A percentile compares a stretch with the other conserved stretches of the same genome.
Conservation (phyloP, 1,284 basidiomycete genomes). For the Trichosporon sp. region DNA sequence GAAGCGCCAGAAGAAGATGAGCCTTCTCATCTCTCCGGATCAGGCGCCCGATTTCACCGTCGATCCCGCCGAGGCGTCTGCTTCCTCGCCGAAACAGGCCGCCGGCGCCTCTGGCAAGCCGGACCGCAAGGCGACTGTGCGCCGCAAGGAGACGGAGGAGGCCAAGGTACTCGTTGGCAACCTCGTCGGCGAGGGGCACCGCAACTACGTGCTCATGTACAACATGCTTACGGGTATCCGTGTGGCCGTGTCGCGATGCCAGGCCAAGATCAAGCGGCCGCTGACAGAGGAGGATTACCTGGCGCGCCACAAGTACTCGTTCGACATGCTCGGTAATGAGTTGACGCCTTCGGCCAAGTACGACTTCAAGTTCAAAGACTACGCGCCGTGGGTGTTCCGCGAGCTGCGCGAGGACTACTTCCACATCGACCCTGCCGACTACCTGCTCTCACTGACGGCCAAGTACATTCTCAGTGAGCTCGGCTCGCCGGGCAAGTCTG, state of each 20-base stretch:
- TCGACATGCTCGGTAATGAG: constrained; percentile 98
- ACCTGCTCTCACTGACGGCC: constrained; percentile 88
- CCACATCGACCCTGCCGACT: constrained; percentile 93
- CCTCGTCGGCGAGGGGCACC: constrained; percentile 92
- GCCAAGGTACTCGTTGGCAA: constrained; percentile 79
- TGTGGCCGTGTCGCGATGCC: constrained; percentile 89
- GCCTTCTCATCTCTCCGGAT: constrained; percentile 27
- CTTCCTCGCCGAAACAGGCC: constrained; percentile 8
- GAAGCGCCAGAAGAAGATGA: constrained; percentile 52
- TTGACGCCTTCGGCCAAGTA: constrained; percentile 87
- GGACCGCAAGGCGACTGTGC: not conserved
- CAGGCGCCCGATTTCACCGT: constrained; percentile 44
- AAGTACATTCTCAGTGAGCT: constrained; percentile 98
- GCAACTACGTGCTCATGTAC: constrained; percentile 99
- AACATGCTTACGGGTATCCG: constrained; percentile 99
- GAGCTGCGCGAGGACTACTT: constrained; percentile 91
- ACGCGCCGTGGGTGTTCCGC: constrained; percentile 96
- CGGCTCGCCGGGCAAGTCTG: constrained; percentile 96
- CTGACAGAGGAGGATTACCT: constrained; percentile 81
- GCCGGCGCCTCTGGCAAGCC: constrained; percentile 9
- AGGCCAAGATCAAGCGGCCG: constrained; percentile 84
- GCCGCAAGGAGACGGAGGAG: constrained; percentile 24
- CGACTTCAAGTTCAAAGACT: constrained; percentile 94
- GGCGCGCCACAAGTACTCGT: constrained; percentile 90
- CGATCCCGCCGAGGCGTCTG: constrained; percentile 19